Conservation (phyloP, 2,329 filamentous ascomycete species). For the Ophiosphaerella narmari region DNA sequence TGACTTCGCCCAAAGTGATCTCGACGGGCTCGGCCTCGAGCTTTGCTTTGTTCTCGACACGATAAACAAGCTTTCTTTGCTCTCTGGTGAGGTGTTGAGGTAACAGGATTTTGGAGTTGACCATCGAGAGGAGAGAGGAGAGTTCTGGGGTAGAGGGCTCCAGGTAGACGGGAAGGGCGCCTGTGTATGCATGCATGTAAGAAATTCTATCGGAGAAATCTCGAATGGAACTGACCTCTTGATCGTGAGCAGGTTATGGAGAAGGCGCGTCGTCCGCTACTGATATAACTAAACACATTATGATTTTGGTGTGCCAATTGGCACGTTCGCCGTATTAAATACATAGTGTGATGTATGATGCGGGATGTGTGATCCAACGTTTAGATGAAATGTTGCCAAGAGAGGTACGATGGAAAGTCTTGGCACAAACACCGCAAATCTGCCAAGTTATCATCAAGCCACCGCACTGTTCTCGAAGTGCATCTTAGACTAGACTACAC, state of each 20-base stretch:
- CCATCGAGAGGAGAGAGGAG: constrained; percentile 43
- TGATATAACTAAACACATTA: constrained; percentile 14
- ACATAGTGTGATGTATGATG: constrained; percentile 29
- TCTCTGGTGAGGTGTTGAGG: constrained; percentile 48
- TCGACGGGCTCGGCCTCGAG: constrained; percentile 51
- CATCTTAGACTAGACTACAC: constrained; percentile 11
- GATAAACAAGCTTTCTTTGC: constrained; percentile 51
- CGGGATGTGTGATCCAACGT: neutral
- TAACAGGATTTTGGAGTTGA: constrained; percentile 52
- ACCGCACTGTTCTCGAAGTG: neutral
- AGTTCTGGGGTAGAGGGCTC: constrained; percentile 49
- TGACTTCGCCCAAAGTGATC: constrained; percentile 47
- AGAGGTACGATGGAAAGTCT: constrained; percentile 17
- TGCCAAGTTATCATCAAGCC: constrained; percentile 26
- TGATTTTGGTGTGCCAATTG: constrained; percentile 26
- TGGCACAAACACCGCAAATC: constrained; percentile 29
- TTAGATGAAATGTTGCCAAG: neutral
- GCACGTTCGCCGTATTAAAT: constrained; percentile 36
- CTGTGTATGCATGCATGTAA: constrained; percentile 22
- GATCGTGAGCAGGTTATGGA: constrained; percentile 27
- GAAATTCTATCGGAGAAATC: neutral
- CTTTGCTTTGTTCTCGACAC: constrained; percentile 44
- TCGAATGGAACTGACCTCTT: constrained; percentile 25
- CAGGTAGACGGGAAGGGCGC: constrained; percentile 49
- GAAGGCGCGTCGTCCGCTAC: constrained; percentile 36